Percentiles rank a stretch among this genome's conserved stretches.
These are phyloP conservation scores for Copromyces sp. DNA, from an alignment of 495 filamentous ascomycete genomes.

Conservation along the genomic window DNA sequence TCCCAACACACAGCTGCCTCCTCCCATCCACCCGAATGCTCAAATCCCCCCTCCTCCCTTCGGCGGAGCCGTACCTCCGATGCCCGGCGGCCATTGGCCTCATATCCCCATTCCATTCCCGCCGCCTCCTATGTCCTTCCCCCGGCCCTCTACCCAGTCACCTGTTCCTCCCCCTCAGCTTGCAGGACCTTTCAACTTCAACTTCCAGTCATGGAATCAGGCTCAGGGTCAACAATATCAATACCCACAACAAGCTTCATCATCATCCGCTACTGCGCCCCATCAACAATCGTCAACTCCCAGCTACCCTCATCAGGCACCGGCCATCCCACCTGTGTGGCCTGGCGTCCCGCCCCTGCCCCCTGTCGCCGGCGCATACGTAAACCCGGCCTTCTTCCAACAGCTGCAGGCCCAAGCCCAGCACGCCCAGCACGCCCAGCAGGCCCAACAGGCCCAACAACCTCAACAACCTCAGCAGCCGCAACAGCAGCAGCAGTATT, in stretches of 20 bases:
- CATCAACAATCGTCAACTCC: neutral
- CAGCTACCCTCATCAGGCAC: conserved; percentile 2
- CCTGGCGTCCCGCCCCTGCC: conserved; percentile 11
- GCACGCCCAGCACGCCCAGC: neutral
- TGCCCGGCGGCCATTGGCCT: conserved; percentile 7
- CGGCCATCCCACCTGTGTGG: conserved; percentile 1
- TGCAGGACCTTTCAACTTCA: conserved; percentile 8
- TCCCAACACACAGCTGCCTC: conserved; percentile 1
- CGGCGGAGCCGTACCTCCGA: neutral
- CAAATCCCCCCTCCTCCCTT: conserved; percentile 10
- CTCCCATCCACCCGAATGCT: conserved; percentile 4
- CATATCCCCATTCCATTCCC: neutral
- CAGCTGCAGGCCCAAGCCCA: conserved; percentile 16
- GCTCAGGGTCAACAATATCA: conserved; percentile 9
- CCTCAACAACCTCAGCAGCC: conserved; percentile 25
- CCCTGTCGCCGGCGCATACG: conserved; percentile 42
- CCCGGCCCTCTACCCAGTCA: conserved; percentile 3
- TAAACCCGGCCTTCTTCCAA: conserved; percentile 56
- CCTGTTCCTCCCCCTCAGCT: conserved; percentile 2
- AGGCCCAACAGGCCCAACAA: neutral
- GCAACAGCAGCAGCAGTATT: conserved; percentile 7
- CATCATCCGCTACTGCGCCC: conserved; percentile 3
- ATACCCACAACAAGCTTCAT: conserved; percentile 3
- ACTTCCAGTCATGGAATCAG: conserved; percentile 12
- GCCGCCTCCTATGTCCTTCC: conserved; percentile 6